These are phyloP conservation scores for Epichloe festucae DNA, from an alignment of 2,329 filamentous ascomycete genomes.

Conservation along the genomic window DNA sequence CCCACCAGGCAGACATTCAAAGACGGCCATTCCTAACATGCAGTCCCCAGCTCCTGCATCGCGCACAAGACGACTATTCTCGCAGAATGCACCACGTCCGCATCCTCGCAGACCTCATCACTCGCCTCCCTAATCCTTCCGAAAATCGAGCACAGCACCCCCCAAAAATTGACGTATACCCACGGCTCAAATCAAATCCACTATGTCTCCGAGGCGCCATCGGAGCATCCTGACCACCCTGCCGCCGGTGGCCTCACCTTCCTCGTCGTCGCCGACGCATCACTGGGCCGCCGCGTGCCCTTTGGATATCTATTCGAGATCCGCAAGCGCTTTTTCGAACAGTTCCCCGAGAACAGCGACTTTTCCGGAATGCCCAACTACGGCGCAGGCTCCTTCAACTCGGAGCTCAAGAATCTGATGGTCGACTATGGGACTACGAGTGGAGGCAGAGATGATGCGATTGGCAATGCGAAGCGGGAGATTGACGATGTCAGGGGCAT, in stretches of 20 bases:
- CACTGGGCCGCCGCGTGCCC: conserved; percentile 73
- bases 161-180: conserved; percentile 84
- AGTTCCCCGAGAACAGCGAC: conserved; percentile 55
- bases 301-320: conserved; percentile 89
- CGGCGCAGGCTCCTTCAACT: conserved; percentile 80
- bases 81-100: conserved; percentile 78
- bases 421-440: conserved; percentile 71
- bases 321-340: conserved; percentile 70
- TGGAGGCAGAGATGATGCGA: conserved; percentile 64
- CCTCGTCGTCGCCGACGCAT: conserved; percentile 72
- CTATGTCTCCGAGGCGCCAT: conserved; percentile 78
- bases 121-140: conserved; percentile 90
- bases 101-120: conserved; percentile 69
- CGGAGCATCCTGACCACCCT: conserved; percentile 42
- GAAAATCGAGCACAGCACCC: conserved; percentile 72
- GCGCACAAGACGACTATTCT: conserved; percentile 89
- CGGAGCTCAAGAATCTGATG: conserved; percentile 63
- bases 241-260: conserved; percentile 78
- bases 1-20: not conserved
- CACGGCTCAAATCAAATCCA: conserved; percentile 89
- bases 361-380: conserved; percentile 75
- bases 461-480: conserved; percentile 71
- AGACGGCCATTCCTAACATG: not conserved
- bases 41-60: conserved; percentile 57
- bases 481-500: conserved; percentile 88